phyloP scores from a whole-genome alignment of 2,329 filamentous ascomycete species.

The Davidsoniella eucalypti region DNA sequence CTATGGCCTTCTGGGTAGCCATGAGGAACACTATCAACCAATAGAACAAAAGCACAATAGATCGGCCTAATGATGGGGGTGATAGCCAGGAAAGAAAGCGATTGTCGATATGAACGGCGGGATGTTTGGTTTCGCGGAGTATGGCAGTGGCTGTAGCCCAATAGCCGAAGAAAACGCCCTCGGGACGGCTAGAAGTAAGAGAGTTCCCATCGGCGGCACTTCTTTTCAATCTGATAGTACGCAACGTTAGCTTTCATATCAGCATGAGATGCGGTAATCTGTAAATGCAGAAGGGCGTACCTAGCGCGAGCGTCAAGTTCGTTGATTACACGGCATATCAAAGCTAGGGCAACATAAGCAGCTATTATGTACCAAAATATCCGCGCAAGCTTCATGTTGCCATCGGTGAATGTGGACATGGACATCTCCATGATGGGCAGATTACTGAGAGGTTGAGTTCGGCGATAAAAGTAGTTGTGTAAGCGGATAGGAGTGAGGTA shows the following conservation, averaged over 20 bases:
- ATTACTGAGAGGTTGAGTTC: neutral
- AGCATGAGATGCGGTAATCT: neutral
- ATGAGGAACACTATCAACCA: conserved; percentile 43
- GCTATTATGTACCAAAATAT: conserved; percentile 44
- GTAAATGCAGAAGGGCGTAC: conserved; percentile 18
- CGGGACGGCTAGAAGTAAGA: conserved; percentile 34
- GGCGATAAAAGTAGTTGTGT: neutral
- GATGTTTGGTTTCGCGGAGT: conserved; percentile 37
- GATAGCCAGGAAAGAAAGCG: conserved; percentile 37
- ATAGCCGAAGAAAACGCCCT: conserved; percentile 27
- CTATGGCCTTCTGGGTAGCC: conserved; percentile 32
- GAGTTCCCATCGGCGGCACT: conserved; percentile 26
- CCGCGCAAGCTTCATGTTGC: conserved; percentile 31
- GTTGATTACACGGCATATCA: conserved; percentile 27
- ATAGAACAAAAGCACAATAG: conserved; percentile 37
- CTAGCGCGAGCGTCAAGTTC: conserved; percentile 25
- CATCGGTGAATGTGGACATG: conserved; percentile 23
- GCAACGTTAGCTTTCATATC: neutral
- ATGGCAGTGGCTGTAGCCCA: conserved; percentile 45
- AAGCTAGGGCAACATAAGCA: conserved; percentile 28
- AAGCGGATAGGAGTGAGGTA: neutral
- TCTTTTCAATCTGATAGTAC: conserved; percentile 27
- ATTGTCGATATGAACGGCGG: conserved; percentile 28
- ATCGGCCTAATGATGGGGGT: conserved; percentile 40
- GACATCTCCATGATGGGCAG: conserved; percentile 17